phyloP scores from a whole-genome alignment of 2,329 filamentous ascomycete genomes.

The Neofusicoccum laricinum region DNA sequence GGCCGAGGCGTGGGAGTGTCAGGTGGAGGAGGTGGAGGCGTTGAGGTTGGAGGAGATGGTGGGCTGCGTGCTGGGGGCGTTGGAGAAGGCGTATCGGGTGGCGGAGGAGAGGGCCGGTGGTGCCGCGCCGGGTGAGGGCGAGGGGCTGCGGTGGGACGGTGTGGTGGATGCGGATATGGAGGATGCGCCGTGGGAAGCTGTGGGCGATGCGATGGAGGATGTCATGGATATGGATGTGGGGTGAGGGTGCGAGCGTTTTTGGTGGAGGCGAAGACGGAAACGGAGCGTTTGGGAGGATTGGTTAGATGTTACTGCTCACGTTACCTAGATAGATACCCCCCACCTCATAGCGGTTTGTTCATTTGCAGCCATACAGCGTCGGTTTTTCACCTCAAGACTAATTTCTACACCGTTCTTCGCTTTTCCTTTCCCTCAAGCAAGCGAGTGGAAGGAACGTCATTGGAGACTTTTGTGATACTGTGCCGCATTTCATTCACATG shows the following conservation, averaged over 20 bases:
- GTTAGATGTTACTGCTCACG: neutral
- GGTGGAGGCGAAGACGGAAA: no score
- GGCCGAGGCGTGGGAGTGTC: neutral
- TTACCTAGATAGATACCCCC: no score
- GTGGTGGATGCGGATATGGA: conserved; percentile 21
- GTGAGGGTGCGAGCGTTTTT: neutral
- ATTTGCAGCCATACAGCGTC: no score
- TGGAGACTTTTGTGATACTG: no score
- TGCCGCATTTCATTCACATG: no score
- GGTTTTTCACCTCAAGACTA: no score
- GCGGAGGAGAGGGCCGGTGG: neutral
- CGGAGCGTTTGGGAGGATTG: neutral
- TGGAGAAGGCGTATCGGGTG: conserved; percentile 7
- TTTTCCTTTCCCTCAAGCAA: no score
- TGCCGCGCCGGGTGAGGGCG: neutral
- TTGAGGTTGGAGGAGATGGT: conserved; percentile 4
- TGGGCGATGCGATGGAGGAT: conserved; percentile 57
- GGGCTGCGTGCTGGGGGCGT: conserved; percentile 1
- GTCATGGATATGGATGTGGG: conserved; percentile 10
- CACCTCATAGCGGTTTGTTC: no score
- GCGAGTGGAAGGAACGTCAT: no score
- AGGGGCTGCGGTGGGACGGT: neutral
- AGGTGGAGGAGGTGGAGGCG: conserved; percentile 4
- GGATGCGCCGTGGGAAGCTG: conserved; percentile 54
- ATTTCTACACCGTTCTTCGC: no score